These are phyloP conservation scores for Arabis alpina DNA, from an alignment of 345 rosid species.

Conservation along the genomic window DNA sequence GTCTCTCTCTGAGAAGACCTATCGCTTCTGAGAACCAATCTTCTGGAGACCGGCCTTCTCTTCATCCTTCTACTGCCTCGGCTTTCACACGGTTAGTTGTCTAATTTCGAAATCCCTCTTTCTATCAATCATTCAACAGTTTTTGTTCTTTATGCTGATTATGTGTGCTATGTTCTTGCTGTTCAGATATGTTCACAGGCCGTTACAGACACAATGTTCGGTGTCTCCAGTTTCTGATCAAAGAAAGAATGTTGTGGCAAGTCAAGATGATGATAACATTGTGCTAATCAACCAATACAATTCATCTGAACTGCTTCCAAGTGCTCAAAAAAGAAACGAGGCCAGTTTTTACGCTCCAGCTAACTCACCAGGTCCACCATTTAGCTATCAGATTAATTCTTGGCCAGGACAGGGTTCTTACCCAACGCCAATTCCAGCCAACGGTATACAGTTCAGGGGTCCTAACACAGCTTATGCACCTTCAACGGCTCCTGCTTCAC, in stretches of 20 bases:
- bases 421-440: slow-evolving; percentile 56
- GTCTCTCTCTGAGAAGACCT: slow-evolving; percentile 76
- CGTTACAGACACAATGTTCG: slow-evolving; percentile 49
- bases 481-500: slow-evolving; percentile 47
- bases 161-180: slow-evolving; percentile 26
- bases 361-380: slow-evolving; percentile 34
- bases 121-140: not conserved
- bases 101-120: not conserved
- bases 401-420: slow-evolving; percentile 51
- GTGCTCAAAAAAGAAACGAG: slow-evolving; percentile 52
- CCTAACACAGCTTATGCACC: slow-evolving; percentile 50
- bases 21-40: slow-evolving; percentile 49
- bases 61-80: slow-evolving; percentile 79
- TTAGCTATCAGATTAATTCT: slow-evolving; percentile 44
- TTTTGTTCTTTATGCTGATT: slow-evolving; percentile 31
- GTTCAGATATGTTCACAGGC: slow-evolving; percentile 67
- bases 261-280: slow-evolving; percentile 32
- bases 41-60: slow-evolving; percentile 54
- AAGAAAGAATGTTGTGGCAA: slow-evolving; percentile 26
- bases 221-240: slow-evolving; percentile 41
- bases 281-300: slow-evolving; percentile 39
- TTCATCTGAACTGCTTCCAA: slow-evolving; percentile 48
- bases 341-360: slow-evolving; percentile 19
- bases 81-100: slow-evolving; percentile 78
- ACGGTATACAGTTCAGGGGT: slow-evolving; percentile 45